Conservation (phyloP, 345 rosid species). For the Acer saccharum region DNA sequence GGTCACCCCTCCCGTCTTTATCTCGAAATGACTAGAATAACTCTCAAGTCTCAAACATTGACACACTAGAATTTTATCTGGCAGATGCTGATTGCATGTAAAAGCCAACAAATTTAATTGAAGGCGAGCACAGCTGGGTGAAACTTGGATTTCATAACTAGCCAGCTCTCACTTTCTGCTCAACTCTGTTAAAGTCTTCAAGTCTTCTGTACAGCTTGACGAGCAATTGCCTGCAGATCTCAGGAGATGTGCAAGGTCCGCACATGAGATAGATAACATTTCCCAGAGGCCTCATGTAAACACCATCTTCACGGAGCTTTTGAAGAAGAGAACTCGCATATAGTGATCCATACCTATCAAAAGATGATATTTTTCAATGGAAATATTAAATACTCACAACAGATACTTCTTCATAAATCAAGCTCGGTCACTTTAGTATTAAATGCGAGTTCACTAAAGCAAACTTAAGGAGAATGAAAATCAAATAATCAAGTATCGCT, state of each 20-base stretch:
- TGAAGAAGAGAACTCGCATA: slow-evolving; percentile 63
- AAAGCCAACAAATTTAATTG: too few relatives aligned
- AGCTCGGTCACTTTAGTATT: background rate
- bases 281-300: slow-evolving; percentile 84
- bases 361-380: background rate
- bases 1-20: too few relatives aligned
- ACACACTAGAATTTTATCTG: too few relatives aligned
- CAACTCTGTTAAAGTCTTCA: slow-evolving; percentile 38
- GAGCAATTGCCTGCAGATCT: slow-evolving; percentile 59
- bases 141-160: background rate
- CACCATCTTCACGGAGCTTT: slow-evolving; percentile 73
- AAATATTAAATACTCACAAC: background rate
- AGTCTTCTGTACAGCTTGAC: slow-evolving; percentile 59
- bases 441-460: background rate
- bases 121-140: background rate
- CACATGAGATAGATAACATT: slow-evolving; percentile 88
- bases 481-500: background rate
- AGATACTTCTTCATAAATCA: background rate
- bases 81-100: too few relatives aligned
- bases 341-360: slow-evolving; percentile 66
- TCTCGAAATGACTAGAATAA: too few relatives aligned
- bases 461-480: background rate
- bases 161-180: slow-evolving; percentile 10
- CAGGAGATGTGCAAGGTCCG: slow-evolving; percentile 79
- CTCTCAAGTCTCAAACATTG: too few relatives aligned